Evolutionary conservation across 2,329 filamentous ascomycete species (phyloP).

Genomic region (Stachybotrys elegans): DNA sequence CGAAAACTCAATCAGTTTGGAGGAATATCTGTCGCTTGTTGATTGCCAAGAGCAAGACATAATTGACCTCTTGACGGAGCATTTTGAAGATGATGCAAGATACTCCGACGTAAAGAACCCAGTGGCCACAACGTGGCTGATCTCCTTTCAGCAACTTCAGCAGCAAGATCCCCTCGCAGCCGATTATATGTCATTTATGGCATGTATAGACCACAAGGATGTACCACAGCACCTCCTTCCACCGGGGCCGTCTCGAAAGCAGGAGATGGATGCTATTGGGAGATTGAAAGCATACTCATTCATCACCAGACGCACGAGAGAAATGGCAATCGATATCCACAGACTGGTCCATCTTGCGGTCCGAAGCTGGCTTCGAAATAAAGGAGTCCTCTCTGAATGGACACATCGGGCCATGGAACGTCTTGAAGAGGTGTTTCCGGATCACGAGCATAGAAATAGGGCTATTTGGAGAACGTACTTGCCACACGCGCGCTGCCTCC

Average conservation of each 20-base stretch:
- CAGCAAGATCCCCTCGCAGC: slow-evolving; percentile 22
- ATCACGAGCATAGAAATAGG: background rate
- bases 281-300: slow-evolving; percentile 25
- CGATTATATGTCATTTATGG: slow-evolving; percentile 33
- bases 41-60: slow-evolving; percentile 23
- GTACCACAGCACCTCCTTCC: slow-evolving; percentile 31
- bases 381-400: slow-evolving; percentile 3
- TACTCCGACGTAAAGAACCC: slow-evolving; percentile 27
- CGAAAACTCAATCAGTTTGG: slow-evolving; percentile 14
- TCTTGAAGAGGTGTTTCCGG: slow-evolving; percentile 1
- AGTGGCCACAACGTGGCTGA: slow-evolving; percentile 30
- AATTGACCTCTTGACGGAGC: slow-evolving; percentile 9
- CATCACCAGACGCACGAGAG: slow-evolving; percentile 15
- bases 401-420: slow-evolving; percentile 1
- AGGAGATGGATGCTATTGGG: slow-evolving; percentile 20
- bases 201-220: slow-evolving; percentile 31
- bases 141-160: slow-evolving; percentile 33
- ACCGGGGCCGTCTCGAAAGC: slow-evolving; percentile 4
- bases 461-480: slow-evolving; percentile 4
- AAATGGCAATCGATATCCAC: slow-evolving; percentile 27
- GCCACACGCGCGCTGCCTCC: slow-evolving; percentile 4
- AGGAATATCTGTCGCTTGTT: slow-evolving; percentile 27
- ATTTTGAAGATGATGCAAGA: slow-evolving; percentile 28
- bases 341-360: slow-evolving; percentile 27
- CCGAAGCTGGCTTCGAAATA: slow-evolving; percentile 17